Evolutionary conservation across 345 rosid genomes (phyloP).

Genomic region (Psidium friedrichsthalianum): DNA sequence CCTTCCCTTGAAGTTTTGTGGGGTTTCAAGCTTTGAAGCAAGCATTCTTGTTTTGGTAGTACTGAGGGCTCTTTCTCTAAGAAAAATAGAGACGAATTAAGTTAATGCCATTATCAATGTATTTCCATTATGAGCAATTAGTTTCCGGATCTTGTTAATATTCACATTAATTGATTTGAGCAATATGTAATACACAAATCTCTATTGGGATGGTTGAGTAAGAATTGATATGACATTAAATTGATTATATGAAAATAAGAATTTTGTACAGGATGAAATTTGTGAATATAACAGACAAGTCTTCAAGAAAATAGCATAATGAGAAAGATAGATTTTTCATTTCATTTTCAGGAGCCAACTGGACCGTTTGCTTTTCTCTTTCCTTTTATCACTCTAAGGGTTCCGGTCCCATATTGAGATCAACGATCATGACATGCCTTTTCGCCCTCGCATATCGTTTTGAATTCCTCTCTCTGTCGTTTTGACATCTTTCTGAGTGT

Average conservation of each 20-base stretch:
- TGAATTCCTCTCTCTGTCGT: background rate
- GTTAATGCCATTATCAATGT: background rate
- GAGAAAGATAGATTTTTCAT: background rate
- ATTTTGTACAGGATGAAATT: background rate
- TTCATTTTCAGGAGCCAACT: background rate
- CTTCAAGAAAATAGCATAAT: background rate
- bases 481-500: background rate
- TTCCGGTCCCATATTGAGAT: background rate
- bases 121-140: background rate
- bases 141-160: background rate
- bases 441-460: background rate
- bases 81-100: background rate
- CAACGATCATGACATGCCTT: background rate
- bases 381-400: background rate
- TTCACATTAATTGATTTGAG: background rate
- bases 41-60: background rate
- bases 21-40: background rate
- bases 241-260: background rate
- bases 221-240: background rate
- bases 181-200: background rate
- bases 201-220: background rate
- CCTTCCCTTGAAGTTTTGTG: background rate
- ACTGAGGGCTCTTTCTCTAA: background rate
- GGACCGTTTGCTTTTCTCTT: background rate
- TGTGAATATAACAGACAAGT: background rate